Evolutionary conservation across 805 yeast genomes (phyloP), one percentile per base, ranked within the genome.

Genomic region (Zygoascus bituminiphila): DNA sequence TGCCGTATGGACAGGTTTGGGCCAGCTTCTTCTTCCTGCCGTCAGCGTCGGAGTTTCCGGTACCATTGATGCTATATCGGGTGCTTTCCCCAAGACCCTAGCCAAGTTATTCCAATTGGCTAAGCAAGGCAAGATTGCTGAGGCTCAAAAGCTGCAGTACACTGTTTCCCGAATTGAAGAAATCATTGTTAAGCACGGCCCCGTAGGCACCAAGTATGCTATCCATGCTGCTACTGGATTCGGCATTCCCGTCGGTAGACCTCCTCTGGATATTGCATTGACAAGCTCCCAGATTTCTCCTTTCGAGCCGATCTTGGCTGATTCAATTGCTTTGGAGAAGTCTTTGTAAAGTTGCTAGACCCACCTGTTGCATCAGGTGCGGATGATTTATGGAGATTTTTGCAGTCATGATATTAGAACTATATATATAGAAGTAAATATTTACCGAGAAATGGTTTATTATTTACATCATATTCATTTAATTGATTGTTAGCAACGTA

Each of bases 1-100:
- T 63, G 51, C 60, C 24, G 60, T 70, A 31, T 69, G 74, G 54
- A 71, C 78, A 7, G 81, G 81, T 14, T 64, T 75, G 17, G 79
- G 79, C 24, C 79, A 76, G 57, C 61, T 74, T 37, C 61, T 77
- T 31, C 59, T 75, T 29, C 79, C 81, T 21, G 72, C 71, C 15
- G 61, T 74, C 42, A 49, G 69, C 1, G 69, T 73, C 20, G 78
- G 78, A n/a, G 69, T 68, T 46, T 63, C 65, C 45, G 81, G 79
- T 29, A 68, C 78, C 14, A 71, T 77, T 49, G 80, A 76, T 57
- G 81, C 78, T 5, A 62, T 76, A 26, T 65, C 75, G 37, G 78
- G 77, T 31, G 76, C 76, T 3, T 75, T 68, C 63, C 81, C 81
- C 50, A 73, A 74, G 61, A 62, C 72, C 5, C 70, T 70, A 39